Percentiles rank a stretch among this genome's conserved stretches.
These are phyloP conservation scores for Dipodascopsis tothii DNA, from an alignment of 805 yeast species.

Conservation along the genomic window DNA sequence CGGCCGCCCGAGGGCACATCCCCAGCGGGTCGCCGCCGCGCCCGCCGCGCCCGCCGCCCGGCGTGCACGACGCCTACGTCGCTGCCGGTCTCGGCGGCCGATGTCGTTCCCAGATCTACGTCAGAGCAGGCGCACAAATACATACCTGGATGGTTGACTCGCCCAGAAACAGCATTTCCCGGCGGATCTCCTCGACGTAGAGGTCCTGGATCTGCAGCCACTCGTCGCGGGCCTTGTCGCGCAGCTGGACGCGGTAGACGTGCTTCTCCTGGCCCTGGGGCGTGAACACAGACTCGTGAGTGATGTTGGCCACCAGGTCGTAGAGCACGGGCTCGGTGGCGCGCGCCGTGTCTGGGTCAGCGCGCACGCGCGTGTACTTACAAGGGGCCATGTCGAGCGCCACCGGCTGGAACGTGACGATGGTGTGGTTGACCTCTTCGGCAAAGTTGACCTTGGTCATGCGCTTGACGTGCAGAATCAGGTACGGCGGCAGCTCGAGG, in stretches of 20 bases:
- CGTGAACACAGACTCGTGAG: conserved; percentile 31
- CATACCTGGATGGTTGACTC: conserved; percentile 60
- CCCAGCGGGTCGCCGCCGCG: too few relatives aligned
- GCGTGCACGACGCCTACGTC: too few relatives aligned
- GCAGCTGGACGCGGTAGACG: conserved; percentile 46
- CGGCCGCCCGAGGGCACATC: too few relatives aligned
- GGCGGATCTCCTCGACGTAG: conserved; percentile 40
- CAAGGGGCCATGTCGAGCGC: conserved; percentile 35
- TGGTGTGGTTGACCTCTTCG: conserved; percentile 48
- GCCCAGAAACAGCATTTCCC: conserved; percentile 52
- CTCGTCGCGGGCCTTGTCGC: conserved; percentile 34
- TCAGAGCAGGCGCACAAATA: too few relatives aligned
- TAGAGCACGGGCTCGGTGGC: conserved; percentile 32
- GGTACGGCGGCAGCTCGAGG: conserved; percentile 42
- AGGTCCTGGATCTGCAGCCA: conserved; percentile 60
- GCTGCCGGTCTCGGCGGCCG: too few relatives aligned
- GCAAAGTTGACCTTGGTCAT: conserved; percentile 35
- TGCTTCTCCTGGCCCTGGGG: conserved; percentile 30
- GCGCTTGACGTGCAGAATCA: conserved; percentile 54
- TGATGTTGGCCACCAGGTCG: conserved; percentile 44
- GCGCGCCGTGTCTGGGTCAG: conserved; percentile 8
- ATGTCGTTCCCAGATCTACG: too few relatives aligned
- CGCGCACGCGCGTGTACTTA: not conserved
- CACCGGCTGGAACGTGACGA: conserved; percentile 50
- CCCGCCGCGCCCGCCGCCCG: too few relatives aligned